phyloP scores from a whole-genome alignment of 129 eudicot genomes.

The Sambucus nigra region DNA sequence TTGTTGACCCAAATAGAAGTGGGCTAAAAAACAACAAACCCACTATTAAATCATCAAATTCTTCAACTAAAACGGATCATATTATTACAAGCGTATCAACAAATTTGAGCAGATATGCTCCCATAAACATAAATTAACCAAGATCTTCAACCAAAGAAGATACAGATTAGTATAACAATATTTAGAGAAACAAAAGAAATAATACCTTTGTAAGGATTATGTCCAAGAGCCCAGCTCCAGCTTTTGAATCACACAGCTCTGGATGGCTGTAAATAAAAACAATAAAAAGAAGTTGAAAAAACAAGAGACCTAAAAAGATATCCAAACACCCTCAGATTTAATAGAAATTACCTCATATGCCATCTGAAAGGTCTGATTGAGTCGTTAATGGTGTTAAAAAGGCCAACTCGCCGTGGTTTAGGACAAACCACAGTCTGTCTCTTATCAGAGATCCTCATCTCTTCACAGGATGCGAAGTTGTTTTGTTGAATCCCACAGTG shows the following conservation, averaged over 20 bases:
- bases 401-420: conserved; percentile 38
- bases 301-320: too few relatives aligned
- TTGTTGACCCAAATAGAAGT: too few relatives aligned
- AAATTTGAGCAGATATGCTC: too few relatives aligned
- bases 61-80: too few relatives aligned
- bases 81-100: too few relatives aligned
- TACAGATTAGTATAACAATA: too few relatives aligned
- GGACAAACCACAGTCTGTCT: conserved; percentile 41
- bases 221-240: conserved; percentile 84
- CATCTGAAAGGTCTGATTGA: conserved; percentile 26
- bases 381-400: conserved; percentile 12
- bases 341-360: conserved; percentile 33
- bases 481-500: conserved; percentile 29
- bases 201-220: conserved; percentile 76
- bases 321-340: background rate
- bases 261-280: conserved; percentile 41
- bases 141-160: too few relatives aligned
- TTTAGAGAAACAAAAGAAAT: background rate
- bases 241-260: conserved; percentile 64
- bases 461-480: conserved; percentile 26
- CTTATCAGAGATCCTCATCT: conserved; percentile 30
- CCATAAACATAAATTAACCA: too few relatives aligned
- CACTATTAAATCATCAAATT: too few relatives aligned
- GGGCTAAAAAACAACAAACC: too few relatives aligned
- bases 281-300: background rate